These are phyloP conservation scores for Paraglomus brasilianum DNA, from an alignment of 192 early-diverging fungal genomes.

Conservation along the genomic window DNA sequence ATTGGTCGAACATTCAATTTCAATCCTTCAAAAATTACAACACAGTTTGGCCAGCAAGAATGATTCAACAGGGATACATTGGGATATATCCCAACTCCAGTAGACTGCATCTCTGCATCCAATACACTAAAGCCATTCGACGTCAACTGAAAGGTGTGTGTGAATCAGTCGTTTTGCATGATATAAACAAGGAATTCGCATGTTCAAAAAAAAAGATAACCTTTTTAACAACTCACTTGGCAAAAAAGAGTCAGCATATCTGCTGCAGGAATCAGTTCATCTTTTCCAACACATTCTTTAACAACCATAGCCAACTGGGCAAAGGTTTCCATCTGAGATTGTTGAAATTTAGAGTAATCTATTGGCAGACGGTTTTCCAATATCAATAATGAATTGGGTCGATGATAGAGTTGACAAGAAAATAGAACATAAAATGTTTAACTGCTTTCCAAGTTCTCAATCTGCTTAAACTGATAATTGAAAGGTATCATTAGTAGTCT, in stretches of 20 bases:
- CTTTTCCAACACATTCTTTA: conserved; percentile 26
- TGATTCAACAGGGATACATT: conserved; percentile 45
- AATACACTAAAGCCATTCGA: conserved; percentile 45
- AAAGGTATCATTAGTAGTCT: background rate
- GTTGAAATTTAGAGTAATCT: conserved; percentile 35
- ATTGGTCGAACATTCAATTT: conserved; percentile 37
- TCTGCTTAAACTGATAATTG: conserved; percentile 3
- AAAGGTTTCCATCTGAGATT: conserved; percentile 39
- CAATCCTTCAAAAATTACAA: conserved; percentile 39
- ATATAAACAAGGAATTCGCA: too few relatives aligned
- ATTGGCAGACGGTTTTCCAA: background rate
- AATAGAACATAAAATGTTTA: background rate
- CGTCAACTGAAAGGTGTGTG: conserved; percentile 30
- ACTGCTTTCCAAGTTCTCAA: conserved; percentile 31
- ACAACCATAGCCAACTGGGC: conserved; percentile 45
- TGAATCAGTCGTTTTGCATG: background rate
- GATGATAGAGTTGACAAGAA: background rate
- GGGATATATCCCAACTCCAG: conserved; percentile 47
- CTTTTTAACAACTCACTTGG: conserved; percentile 27
- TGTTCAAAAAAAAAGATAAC: background rate
- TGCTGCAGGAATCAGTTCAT: conserved; percentile 12
- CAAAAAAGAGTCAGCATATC: conserved; percentile 46
- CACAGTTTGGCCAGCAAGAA: conserved; percentile 43
- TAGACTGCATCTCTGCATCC: conserved; percentile 42
- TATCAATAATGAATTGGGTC: background rate